A percentile compares a stretch with the other conserved stretches of the same genome.
These are phyloP conservation scores for Parathielavia appendiculata DNA, from an alignment of 495 filamentous ascomycete genomes.

Conservation along the genomic window DNA sequence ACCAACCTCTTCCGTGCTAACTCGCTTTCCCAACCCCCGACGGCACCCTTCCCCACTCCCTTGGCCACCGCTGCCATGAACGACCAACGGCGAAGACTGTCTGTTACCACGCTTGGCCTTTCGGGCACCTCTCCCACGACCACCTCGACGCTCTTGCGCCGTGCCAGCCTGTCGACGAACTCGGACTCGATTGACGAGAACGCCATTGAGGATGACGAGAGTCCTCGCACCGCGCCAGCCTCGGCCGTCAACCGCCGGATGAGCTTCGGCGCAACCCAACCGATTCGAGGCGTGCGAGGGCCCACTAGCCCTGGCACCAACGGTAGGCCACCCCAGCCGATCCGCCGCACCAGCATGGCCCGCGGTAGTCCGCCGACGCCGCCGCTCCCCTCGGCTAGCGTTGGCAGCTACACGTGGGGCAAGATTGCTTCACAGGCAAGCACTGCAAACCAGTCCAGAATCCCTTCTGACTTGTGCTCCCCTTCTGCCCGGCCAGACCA, in stretches of 20 bases:
- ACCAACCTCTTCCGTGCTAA: conserved; percentile 52
- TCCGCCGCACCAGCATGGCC: conserved; percentile 27
- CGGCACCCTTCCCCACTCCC: conserved; percentile 53
- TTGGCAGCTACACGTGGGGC: conserved; percentile 30
- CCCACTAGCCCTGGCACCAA: conserved; percentile 43
- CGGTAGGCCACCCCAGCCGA: conserved; percentile 43
- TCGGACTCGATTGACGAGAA: conserved; percentile 80
- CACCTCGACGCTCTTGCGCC: conserved; percentile 51
- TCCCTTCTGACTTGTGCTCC: conserved; percentile 53
- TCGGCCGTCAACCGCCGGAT: conserved; percentile 80
- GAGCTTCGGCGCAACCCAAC: conserved; percentile 79
- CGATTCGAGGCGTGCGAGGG: conserved; percentile 53
- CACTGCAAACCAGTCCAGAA: conserved; percentile 49
- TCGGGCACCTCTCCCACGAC: conserved; percentile 69
- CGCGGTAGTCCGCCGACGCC: conserved; percentile 25
- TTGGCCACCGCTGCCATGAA: conserved; percentile 62
- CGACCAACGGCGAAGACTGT: conserved; percentile 77
- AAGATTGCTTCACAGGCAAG: conserved; percentile 45
- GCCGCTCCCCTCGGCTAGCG: conserved; percentile 18
- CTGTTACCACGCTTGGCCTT: conserved; percentile 78
- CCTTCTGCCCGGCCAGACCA: conserved; percentile 63
- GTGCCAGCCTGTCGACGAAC: conserved; percentile 70
- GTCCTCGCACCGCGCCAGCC: conserved; percentile 47
- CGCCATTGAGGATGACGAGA: conserved; percentile 75
- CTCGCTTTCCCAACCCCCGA: conserved; percentile 37